These are phyloP conservation scores for Biscogniauxia marginata DNA, from an alignment of 2,329 filamentous ascomycete genomes.

Conservation along the genomic window DNA sequence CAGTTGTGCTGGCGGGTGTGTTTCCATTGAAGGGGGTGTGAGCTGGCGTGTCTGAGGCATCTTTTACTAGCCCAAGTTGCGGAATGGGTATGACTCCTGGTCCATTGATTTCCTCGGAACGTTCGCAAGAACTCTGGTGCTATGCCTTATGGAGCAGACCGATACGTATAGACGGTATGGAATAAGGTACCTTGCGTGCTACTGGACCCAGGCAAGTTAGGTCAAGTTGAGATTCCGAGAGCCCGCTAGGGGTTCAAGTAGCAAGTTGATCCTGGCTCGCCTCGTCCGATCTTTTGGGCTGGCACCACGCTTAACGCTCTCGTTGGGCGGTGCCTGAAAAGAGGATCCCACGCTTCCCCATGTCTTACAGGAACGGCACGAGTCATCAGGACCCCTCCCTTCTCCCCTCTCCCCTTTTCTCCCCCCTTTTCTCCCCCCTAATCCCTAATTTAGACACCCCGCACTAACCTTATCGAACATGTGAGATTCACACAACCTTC, in stretches of 20 bases:
- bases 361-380: background rate
- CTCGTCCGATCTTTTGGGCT: slow-evolving; percentile 18
- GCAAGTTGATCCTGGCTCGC: slow-evolving; percentile 15
- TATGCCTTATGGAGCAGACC: background rate
- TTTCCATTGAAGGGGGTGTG: background rate
- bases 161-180: background rate
- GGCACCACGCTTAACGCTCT: slow-evolving; percentile 13
- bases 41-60: background rate
- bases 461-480: background rate
- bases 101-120: background rate
- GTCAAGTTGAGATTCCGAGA: background rate
- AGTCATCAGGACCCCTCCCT: background rate
- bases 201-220: background rate
- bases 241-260: background rate
- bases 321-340: slow-evolving; percentile 10
- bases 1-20: background rate
- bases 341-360: slow-evolving; percentile 3
- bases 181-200: background rate
- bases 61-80: background rate
- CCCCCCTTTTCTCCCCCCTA: background rate
- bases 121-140: background rate
- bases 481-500: background rate
- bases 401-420: background rate
- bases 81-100: background rate
- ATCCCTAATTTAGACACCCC: background rate